Base-by-base conservation (phyloP, 352 stramenopile genomes). In the Pythium apleroticum region DNA sequence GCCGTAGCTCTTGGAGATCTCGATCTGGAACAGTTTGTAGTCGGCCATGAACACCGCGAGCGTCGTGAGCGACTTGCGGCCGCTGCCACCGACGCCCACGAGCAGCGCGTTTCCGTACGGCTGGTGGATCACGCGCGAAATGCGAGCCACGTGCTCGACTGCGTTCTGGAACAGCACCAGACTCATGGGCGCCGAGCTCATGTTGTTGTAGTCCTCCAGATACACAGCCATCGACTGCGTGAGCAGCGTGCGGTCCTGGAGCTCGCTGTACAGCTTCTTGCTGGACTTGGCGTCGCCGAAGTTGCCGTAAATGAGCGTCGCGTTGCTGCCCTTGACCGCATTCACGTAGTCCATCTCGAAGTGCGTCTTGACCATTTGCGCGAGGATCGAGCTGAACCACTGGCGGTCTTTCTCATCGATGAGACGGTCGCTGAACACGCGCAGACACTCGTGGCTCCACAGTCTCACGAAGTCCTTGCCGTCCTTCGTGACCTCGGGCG, bases 181-280 rank as follows among this genome's bases (percentile, higher is more conserved):
- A 9, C 84, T 84, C 95, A 98, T 98, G 1, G 90, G 92, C 33
- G 94, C 93, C 2, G 90, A 86, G 58, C 85, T 97, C 77, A 97
- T 98, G 66, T 96, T 96, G 77, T 98, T 98, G 76, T 97, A 98
- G 63, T 98, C 96, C 25, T 97, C 87, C 10, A 98, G 75, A 63
- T 97, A 98, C 33, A 93, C 78, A 20, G 88, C 77, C 94, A 98
- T 98, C 8, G 86, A 82, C 41, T 81, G 76, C 25, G 93, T 78
- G 0, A 98, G 71, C 55, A 81, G 45, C 1, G 75, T 72, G 6
- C 89, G 86, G 70, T 98, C 90, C 1, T 77, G 78, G 2, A 98
- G 74, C 72, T 98, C 89, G 11, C 84, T 73, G 69, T 98, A 98
- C 19, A 87, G 78, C 65, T 89, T 89, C 58, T 72, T 81, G 19